phyloP scores from a whole-genome alignment of 1,139 yeast species.

The Candida tetrigidarum region DNA sequence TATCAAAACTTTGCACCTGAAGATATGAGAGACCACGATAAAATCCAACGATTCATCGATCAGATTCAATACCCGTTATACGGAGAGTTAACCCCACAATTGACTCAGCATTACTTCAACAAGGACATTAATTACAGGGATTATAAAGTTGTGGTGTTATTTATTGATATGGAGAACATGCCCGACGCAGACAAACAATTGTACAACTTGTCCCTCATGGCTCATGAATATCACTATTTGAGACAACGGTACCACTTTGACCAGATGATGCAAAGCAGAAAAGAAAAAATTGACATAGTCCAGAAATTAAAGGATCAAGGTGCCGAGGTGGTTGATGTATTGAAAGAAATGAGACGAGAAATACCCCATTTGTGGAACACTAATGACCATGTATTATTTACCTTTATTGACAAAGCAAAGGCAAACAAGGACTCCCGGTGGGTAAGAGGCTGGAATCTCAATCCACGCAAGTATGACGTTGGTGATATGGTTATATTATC shows the following conservation, averaged over 20 bases:
- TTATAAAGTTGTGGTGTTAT: slow-evolving; percentile 57
- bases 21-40: slow-evolving; percentile 55
- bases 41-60: slow-evolving; percentile 53
- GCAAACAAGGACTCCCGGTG: slow-evolving; percentile 31
- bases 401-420: slow-evolving; percentile 56
- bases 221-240: slow-evolving; percentile 55
- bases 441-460: slow-evolving; percentile 45
- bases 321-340: slow-evolving; percentile 44
- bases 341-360: slow-evolving; percentile 51
- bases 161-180: slow-evolving; percentile 51
- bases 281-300: slow-evolving; percentile 45
- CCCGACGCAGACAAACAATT: slow-evolving; percentile 38
- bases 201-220: slow-evolving; percentile 49
- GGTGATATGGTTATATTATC: slow-evolving; percentile 49
- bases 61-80: slow-evolving; percentile 53
- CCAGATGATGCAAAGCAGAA: slow-evolving; percentile 40
- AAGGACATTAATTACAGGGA: slow-evolving; percentile 18
- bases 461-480: slow-evolving; percentile 33
- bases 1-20: slow-evolving; percentile 66
- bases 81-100: slow-evolving; percentile 51
- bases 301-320: slow-evolving; percentile 44
- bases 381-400: slow-evolving; percentile 49
- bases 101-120: slow-evolving; percentile 41
- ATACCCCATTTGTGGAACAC: slow-evolving; percentile 47
- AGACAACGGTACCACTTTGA: slow-evolving; percentile 50